Base-by-base conservation (phyloP, 1,284 basidiomycete genomes). In the Athelia psychrophila region DNA sequence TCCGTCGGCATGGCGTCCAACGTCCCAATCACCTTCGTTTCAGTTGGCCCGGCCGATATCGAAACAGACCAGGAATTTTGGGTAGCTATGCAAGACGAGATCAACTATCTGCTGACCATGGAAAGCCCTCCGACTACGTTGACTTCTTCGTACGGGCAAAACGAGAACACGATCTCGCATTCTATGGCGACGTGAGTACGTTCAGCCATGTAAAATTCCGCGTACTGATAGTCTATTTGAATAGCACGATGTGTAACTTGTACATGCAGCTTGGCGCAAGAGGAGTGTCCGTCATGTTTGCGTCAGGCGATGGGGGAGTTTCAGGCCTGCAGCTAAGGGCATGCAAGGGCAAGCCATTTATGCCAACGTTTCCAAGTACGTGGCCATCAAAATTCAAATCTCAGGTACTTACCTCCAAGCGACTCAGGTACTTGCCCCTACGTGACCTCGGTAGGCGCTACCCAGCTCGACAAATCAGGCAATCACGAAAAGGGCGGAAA, bases 231-330 rank as follows among this genome's bases (percentile, higher is more conserved):
- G 6, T 42, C 38, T 16, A 8, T 42, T 16, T n/a, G n/a, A 6
- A 18, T 18, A 52, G 27, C 50, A 57, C 64, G 16, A 73, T 76
- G 12, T 77, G 38, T n/a, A 18, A n/a, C n/a, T 8, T 42, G 8
- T 42, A 22, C 20, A 18, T 42, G 38, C n/a, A 42, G 38, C 38
- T 22, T 5, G 20, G 20, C n/a, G 38, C 38, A 5, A 42, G 20
- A n/a, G 38, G 16, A 9, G 20, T 42, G n/a, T 42, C n/a, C 8
- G 38, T 42, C 16, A 6, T 42, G 49, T 78, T 76, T 58, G 66
- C 73, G 19, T 74, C 72, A 19, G 79, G 79, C 32, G 79, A 74
- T 52, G 63, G 60, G 24, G 78, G 77, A 50, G 73, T 80, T 2
- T 76, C 73, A 3, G 66, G 64, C 20, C 69, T 70, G 6, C 49